Percentiles rank a stretch among this genome's conserved stretches.
Conservation (phyloP, 371 early-diverging fungal species). For the Phascolomyces articulosus region DNA sequence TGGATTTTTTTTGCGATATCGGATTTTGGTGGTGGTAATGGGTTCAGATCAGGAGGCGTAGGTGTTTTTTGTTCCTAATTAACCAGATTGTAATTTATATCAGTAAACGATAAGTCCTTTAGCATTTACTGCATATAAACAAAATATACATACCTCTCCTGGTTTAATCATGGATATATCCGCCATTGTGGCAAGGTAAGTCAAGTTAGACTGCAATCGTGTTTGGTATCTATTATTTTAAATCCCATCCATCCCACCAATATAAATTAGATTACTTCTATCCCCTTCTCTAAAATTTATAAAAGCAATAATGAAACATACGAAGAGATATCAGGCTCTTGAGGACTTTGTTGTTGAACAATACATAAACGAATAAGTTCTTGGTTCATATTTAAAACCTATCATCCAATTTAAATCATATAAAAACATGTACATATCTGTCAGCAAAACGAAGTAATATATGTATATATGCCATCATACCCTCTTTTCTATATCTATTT, state of each 20-base stretch:
- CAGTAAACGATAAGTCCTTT: no score
- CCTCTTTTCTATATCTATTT: background rate
- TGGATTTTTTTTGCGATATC: constrained; percentile 38
- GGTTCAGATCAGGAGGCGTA: constrained; percentile 42
- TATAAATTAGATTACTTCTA: no score
- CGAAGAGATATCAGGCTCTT: constrained; percentile 43
- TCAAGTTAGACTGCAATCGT: constrained; percentile 55
- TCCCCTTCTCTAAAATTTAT: no score
- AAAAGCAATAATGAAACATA: constrained; percentile 22
- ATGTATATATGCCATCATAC: background rate
- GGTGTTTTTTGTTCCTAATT: constrained; percentile 36
- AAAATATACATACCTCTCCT: constrained; percentile 36
- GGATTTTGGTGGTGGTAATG: constrained; percentile 42
- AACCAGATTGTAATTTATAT: background rate
- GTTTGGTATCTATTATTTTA: constrained; percentile 44
- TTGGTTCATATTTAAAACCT: constrained; percentile 53
- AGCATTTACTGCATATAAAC: background rate
- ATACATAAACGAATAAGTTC: constrained; percentile 55
- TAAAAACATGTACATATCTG: background rate
- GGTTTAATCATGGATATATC: constrained; percentile 55
- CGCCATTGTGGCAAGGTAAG: constrained; percentile 60
- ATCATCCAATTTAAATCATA: background rate
- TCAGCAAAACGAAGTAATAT: background rate
- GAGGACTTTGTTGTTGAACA: constrained; percentile 36
- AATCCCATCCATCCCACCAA: no score